Evolutionary conservation across 306 rosid genomes (phyloP).

Genomic region (Acacia crassicarpa): DNA sequence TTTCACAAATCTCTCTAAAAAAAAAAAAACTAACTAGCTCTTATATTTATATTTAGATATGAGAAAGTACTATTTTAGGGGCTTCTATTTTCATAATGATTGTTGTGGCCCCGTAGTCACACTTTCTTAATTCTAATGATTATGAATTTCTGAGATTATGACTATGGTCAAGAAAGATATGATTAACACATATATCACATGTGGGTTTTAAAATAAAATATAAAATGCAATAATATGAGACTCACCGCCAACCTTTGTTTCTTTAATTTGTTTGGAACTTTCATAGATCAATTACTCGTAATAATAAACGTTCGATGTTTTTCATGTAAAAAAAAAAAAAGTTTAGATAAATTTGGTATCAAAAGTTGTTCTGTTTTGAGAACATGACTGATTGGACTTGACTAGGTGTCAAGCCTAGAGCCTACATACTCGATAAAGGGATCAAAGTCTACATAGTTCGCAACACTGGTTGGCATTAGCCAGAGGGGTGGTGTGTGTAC

Average conservation of each 20-base stretch:
- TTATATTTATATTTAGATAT: rapidly evolving
- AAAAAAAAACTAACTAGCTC: no score
- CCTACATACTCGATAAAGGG: no score
- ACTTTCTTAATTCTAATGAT: background rate
- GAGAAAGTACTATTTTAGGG: background rate
- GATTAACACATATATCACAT: background rate
- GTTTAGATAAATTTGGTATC: no score
- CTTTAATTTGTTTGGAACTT: background rate
- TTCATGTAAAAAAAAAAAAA: no score
- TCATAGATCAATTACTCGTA: background rate
- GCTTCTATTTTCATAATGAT: background rate
- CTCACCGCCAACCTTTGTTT: background rate
- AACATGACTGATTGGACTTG: no score
- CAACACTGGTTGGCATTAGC: no score
- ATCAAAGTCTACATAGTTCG: no score
- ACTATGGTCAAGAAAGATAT: background rate
- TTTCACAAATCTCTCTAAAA: no score
- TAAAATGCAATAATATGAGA: background rate
- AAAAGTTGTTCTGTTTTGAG: no score
- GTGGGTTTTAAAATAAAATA: background rate
- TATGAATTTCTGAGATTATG: background rate
- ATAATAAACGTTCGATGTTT: background rate
- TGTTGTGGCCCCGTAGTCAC: no score
- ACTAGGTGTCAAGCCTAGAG: no score
- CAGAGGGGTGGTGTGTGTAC: no score